Base-by-base conservation (phyloP, 2,329 filamentous ascomycete genomes). In the Xylariaceae sp. region DNA sequence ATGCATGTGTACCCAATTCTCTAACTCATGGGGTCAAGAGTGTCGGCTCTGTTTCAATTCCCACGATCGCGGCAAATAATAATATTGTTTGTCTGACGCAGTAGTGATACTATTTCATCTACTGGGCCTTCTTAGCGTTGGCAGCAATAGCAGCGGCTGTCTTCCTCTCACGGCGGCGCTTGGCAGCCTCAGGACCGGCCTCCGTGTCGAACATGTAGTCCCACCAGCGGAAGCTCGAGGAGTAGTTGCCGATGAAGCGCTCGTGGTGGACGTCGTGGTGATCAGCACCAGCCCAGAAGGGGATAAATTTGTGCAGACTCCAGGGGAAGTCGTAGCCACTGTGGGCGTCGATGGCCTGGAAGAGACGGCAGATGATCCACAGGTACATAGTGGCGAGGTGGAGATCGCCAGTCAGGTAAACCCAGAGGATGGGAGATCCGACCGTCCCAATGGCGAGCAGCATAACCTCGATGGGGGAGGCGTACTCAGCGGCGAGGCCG, bases 211-310 rank as follows among this genome's bases (percentile, higher is more conserved):
- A 78, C 58, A 84, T 67, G 67, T 86, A 95, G 73, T 98, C 93
- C 93, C 93, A 98, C 93, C 93, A 98, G 68, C 92, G 82, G 82
- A 98, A 98, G 76, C 88, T 95, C 65, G 90, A 95, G 41, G 92
- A 77, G 67, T 97, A 98, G 76, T 98, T 98, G 60, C 93, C 93
- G 54, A 98, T 90, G 73, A 98, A 98, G 66, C 90, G 89, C 76
- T 98, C 93, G 73, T 98, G 93, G 73, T 98, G 93, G 36, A 90
- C 75, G 64, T 98, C 93, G 73, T 98, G 93, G 73, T 97, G 92
- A 60, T 95, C 84, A 44, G 93, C 93, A 52, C 93, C 93, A 44
- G 92, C 92, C 93, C 93, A 98, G 80, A 98, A 91, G 27, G 93
- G 93, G 41, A 98, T 74, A 76, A 97, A 87, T 70, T 96, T 88